These are phyloP conservation scores for Pseudopyrenochaeta lycopersici DNA, from an alignment of 2,329 filamentous ascomycete genomes.

Conservation along the genomic window DNA sequence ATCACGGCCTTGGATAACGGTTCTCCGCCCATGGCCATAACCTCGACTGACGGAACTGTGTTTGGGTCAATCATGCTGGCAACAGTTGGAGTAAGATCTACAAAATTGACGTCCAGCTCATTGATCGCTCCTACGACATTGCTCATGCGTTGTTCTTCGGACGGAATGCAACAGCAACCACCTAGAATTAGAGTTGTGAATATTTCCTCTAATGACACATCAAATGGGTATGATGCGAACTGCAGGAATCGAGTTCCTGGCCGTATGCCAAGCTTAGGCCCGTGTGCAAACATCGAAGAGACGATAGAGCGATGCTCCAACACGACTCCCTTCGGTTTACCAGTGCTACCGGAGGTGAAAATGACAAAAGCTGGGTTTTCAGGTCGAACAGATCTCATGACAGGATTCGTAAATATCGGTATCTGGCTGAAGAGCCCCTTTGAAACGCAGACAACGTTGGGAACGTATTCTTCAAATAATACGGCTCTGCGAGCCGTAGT, in stretches of 20 bases:
- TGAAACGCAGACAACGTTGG: too few relatives aligned
- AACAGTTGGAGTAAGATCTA: constrained; percentile 11
- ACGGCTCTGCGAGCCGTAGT: too few relatives aligned
- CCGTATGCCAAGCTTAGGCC: constrained; percentile 56
- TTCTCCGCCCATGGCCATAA: too few relatives aligned
- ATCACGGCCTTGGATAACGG: too few relatives aligned
- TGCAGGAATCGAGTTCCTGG: constrained; percentile 56
- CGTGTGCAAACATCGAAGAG: constrained; percentile 1
- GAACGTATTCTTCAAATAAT: too few relatives aligned
- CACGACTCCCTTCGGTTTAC: constrained; percentile 74
- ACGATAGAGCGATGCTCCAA: background rate
- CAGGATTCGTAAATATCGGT: background rate
- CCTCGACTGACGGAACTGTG: too few relatives aligned
- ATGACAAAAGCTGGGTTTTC: constrained; percentile 44
- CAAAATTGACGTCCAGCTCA: constrained; percentile 8
- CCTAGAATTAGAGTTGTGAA: constrained; percentile 58
- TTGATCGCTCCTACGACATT: constrained; percentile 45
- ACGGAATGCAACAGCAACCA: constrained; percentile 61
- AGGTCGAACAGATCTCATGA: background rate
- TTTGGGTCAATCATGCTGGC: constrained; percentile 1
- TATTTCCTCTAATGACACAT: constrained; percentile 62
- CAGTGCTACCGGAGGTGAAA: constrained; percentile 82
- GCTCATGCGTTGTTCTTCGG: constrained; percentile 61
- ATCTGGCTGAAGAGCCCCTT: too few relatives aligned
- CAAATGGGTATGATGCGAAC: constrained; percentile 59